A percentile compares a stretch with the other conserved stretches of the same genome.
These are phyloP conservation scores for Mortierella sp. DNA, from an alignment of 371 early-diverging fungal genomes.

Conservation along the genomic window DNA sequence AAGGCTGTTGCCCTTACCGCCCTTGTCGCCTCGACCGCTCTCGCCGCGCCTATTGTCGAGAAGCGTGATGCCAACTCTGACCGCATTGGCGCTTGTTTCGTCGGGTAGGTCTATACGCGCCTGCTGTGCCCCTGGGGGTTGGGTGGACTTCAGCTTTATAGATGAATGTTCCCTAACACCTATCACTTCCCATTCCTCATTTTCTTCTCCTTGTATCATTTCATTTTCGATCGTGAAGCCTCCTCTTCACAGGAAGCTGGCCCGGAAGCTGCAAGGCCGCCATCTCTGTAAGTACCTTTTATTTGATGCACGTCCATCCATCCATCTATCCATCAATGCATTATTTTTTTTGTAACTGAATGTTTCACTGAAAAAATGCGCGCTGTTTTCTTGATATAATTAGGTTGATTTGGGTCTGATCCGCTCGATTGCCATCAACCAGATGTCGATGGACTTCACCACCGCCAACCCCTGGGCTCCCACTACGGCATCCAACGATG, in stretches of 20 bases:
- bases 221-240: slow-evolving; percentile 15
- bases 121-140: not conserved
- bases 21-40: slow-evolving; percentile 21
- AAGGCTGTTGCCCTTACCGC: slow-evolving; percentile 37
- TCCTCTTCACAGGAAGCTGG: slow-evolving; percentile 52
- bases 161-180: not conserved
- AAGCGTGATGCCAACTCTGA: slow-evolving; percentile 39
- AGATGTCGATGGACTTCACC: slow-evolving; percentile 57
- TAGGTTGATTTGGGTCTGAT: slow-evolving; percentile 51
- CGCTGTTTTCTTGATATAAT: not conserved
- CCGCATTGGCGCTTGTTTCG: slow-evolving; percentile 47
- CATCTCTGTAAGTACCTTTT: slow-evolving; percentile 31
- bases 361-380: not conserved
- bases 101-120: slow-evolving; percentile 23
- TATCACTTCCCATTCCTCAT: not conserved
- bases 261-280: slow-evolving; percentile 53
- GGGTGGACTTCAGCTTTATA: not conserved
- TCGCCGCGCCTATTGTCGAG: slow-evolving; percentile 42
- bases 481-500: slow-evolving; percentile 33
- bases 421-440: slow-evolving; percentile 34
- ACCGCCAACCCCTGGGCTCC: slow-evolving; percentile 39
- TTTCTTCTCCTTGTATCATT: not conserved
- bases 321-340: too few species aligned
- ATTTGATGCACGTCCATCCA: too few species aligned
- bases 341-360: not conserved